Conservation (phyloP, 2,329 filamentous ascomycete species). For the Hypoxylon sp. region DNA sequence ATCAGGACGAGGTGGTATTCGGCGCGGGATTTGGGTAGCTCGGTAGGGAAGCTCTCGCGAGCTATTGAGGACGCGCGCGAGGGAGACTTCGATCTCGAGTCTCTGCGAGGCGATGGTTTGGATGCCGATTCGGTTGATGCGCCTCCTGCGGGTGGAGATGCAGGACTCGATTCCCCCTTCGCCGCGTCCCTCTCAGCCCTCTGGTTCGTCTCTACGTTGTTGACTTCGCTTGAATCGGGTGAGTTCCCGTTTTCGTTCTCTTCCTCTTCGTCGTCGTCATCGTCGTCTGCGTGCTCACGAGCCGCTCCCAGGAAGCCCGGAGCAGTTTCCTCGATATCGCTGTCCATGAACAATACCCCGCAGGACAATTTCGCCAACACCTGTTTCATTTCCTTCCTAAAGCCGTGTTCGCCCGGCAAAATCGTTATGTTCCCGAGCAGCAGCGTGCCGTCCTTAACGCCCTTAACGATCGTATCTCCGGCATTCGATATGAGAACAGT, state of each 20-base stretch:
- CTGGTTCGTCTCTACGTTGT: constrained; percentile 44
- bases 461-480: constrained; percentile 84
- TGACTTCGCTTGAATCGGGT: constrained; percentile 25
- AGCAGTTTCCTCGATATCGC: constrained; percentile 57
- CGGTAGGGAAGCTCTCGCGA: constrained; percentile 57
- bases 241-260: constrained; percentile 38
- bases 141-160: background rate
- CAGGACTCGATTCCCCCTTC: constrained; percentile 52
- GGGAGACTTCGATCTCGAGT: constrained; percentile 16
- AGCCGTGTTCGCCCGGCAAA: constrained; percentile 68
- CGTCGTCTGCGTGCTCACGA: constrained; percentile 44
- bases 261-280: constrained; percentile 44
- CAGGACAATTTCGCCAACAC: constrained; percentile 60
- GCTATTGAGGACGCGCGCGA: constrained; percentile 36
- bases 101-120: background rate
- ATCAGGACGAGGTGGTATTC: constrained; percentile 77
- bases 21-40: constrained; percentile 59
- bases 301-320: constrained; percentile 61
- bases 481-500: constrained; percentile 89
- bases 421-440: constrained; percentile 72
- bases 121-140: background rate
- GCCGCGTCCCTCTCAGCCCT: constrained; percentile 28
- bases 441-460: constrained; percentile 69
- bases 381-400: constrained; percentile 63
- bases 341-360: constrained; percentile 61